Percentiles rank a stretch among this genome's conserved stretches.
Evolutionary conservation across 495 filamentous ascomycete genomes (phyloP).

Genomic region (Lepidopterella palustris): DNA sequence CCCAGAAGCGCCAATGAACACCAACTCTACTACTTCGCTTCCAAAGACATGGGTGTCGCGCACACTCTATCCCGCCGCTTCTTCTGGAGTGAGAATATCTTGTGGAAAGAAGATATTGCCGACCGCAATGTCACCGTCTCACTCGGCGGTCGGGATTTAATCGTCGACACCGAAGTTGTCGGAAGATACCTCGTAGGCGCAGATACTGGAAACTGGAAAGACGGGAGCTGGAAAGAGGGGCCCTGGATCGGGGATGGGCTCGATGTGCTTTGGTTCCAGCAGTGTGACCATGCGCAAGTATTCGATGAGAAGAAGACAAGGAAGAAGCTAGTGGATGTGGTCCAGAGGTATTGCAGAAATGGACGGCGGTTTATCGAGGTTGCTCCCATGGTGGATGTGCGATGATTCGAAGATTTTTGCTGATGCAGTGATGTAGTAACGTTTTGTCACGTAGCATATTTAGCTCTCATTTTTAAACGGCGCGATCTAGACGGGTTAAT

Average conservation of each 20-base stretch:
- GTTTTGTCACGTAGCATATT: no score
- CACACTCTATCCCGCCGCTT: slow-evolving; percentile 55
- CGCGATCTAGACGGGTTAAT: no score
- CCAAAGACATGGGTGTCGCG: slow-evolving; percentile 56
- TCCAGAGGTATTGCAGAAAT: slow-evolving; percentile 36
- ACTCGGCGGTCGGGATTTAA: slow-evolving; percentile 55
- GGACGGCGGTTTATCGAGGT: not conserved
- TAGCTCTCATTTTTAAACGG: no score
- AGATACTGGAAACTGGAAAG: slow-evolving; percentile 8
- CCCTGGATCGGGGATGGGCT: slow-evolving; percentile 46
- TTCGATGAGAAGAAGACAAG: slow-evolving; percentile 48
- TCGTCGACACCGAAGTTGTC: slow-evolving; percentile 55
- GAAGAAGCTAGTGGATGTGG: slow-evolving; percentile 39
- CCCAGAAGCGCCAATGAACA: slow-evolving; percentile 55
- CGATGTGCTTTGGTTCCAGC: slow-evolving; percentile 56
- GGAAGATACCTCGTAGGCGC: slow-evolving; percentile 47
- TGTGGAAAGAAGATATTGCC: slow-evolving; percentile 58
- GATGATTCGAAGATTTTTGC: not conserved
- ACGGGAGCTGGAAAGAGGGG: slow-evolving; percentile 39
- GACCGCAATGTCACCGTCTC: slow-evolving; percentile 47
- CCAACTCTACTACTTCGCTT: slow-evolving; percentile 62
- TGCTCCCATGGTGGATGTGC: no score
- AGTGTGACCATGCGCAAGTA: slow-evolving; percentile 61
- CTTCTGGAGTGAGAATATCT: slow-evolving; percentile 61
- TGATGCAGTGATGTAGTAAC: no score